Evolutionary conservation across 176 grass and related monocot genomes (phyloP), one percentile per base, ranked within the genome.

Genomic region (Metroxylon sagu): DNA sequence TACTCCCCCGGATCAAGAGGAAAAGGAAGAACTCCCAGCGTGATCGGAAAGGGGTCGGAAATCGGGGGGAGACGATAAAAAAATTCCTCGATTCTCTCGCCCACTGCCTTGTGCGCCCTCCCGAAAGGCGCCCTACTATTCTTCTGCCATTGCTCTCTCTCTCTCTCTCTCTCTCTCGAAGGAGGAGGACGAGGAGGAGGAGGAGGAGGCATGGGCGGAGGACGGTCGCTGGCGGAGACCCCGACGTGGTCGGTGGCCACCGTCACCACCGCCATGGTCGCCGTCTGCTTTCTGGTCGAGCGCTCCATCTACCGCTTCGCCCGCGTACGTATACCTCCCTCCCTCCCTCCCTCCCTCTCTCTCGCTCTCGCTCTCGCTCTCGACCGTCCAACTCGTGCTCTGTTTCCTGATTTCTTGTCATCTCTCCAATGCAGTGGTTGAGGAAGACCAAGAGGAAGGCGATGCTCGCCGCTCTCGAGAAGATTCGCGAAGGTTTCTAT

Each of bases 171-270:
- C 35, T 43, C 0, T 43, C 35, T 43, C 8, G 50, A 39, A 52
- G 19, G 18, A 60, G 56, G 4, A 71, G 57, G 49, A 25, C 43
- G 10, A 54, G 5, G 31, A 16, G 43, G 16, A n/a, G 43, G n/a
- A 50, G 67, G 26, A 54, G 28, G 27, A 14, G 28, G 28, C 25
- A 78, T 18, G 75, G 81, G 64, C 25, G 80, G 50, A 48, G 80
- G 83, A 52, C 56, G 92, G 72, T 91, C 92, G 52, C 86, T 97
- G 75, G 92, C 86, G 60, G 92, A 97, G 83, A 97, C 92, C 55
- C 92, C 92, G 54, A 97, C 92, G 17, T 97, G 92, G 92, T 97
- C 87, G 25, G 92, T 97, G 52, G 92, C 92, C 30, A 97, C 92
- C 50, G 81, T 96, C 57, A 96, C 86, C 70, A 96, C 87, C 56